Conservation (phyloP, 192 early-diverging fungal species). For the Umbelopsis vinacea region DNA sequence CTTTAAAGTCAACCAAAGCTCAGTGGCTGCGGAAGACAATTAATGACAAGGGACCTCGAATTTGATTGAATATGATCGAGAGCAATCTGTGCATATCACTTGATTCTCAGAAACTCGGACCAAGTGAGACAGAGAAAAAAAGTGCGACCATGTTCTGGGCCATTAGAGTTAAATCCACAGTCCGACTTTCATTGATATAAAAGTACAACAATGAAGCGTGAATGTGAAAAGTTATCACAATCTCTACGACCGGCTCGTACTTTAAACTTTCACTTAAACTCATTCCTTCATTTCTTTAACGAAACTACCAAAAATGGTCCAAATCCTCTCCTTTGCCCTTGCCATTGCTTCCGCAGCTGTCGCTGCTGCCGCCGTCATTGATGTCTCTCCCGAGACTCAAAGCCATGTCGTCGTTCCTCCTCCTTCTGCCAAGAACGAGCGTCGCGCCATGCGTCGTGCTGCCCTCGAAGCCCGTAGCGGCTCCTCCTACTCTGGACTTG, state of each 20-base stretch:
- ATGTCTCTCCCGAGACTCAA: neutral
- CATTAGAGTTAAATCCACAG: neutral
- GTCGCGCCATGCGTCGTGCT: conserved; percentile 26
- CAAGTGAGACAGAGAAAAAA: neutral
- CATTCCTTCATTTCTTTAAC: neutral
- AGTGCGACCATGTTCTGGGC: neutral
- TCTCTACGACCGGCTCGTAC: conserved; percentile 11
- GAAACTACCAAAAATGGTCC: conserved; percentile 1
- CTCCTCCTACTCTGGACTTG: conserved; percentile 32
- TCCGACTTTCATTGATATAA: neutral
- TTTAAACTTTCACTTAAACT: too few relatives aligned
- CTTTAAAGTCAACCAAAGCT: neutral
- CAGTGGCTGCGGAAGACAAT: conserved; percentile 8
- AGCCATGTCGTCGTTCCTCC: neutral
- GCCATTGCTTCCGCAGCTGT: conserved; percentile 21
- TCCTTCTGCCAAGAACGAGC: conserved; percentile 7
- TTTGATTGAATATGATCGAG: conserved; percentile 17
- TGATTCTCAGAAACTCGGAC: neutral
- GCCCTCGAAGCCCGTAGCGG: conserved; percentile 6
- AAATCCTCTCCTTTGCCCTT: conserved; percentile 22
- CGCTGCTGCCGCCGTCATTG: conserved; percentile 13
- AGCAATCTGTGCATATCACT: conserved; percentile 1
- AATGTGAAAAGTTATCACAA: neutral
- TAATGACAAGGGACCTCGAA: neutral
- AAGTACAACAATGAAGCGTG: neutral